Evolutionary conservation across 345 rosid genomes (phyloP).

Genomic region (Salix dunnii): DNA sequence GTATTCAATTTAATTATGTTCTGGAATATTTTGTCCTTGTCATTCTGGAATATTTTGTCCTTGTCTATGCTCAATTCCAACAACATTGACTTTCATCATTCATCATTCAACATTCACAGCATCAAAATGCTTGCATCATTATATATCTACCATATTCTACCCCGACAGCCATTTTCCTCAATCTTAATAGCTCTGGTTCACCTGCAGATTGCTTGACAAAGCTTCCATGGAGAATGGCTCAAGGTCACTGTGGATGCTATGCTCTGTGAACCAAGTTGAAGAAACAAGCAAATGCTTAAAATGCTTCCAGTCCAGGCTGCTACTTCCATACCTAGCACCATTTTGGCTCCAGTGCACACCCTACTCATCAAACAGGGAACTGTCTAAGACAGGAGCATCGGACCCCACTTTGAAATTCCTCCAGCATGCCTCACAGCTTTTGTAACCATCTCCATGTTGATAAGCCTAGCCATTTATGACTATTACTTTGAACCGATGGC

Average conservation of each 20-base stretch:
- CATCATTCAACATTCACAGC: background rate
- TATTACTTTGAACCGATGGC: constrained; percentile 39
- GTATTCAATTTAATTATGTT: too few relatives aligned
- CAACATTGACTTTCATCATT: background rate
- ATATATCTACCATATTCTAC: too few relatives aligned
- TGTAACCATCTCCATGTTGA: constrained; percentile 62
- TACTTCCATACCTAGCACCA: constrained; percentile 55
- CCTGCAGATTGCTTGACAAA: constrained; percentile 54
- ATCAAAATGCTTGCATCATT: background rate
- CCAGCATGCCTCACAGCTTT: constrained; percentile 64
- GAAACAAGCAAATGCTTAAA: constrained; percentile 63
- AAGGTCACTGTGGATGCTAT: constrained; percentile 46
- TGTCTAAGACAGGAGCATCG: constrained; percentile 45
- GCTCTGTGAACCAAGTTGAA: constrained; percentile 60
- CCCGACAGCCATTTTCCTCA: too few relatives aligned
- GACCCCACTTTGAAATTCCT: constrained; percentile 57
- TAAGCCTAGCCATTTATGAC: constrained; percentile 54
- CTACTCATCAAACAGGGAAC: constrained; percentile 71
- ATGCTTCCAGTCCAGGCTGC: constrained; percentile 46
- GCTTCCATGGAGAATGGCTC: constrained; percentile 42
- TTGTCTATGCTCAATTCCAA: too few relatives aligned
- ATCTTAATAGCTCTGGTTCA: too few relatives aligned
- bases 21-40: too few relatives aligned
- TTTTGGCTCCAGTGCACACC: constrained; percentile 43
- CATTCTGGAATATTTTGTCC: too few relatives aligned